Conservation (phyloP, 805 yeast genomes). For the Debaryomyces hansenii region DNA sequence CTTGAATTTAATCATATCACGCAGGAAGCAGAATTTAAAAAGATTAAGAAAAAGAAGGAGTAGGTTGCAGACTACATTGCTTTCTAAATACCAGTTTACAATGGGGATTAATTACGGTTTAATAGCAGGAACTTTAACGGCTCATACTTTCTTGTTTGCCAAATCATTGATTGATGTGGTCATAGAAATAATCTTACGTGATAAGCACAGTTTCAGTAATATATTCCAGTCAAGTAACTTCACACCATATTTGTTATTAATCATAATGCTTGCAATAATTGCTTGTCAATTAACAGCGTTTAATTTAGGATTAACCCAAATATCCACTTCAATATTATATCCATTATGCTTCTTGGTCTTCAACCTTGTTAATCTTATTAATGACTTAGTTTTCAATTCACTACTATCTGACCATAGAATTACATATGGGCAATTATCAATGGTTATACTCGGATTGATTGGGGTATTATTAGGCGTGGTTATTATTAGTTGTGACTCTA, state of each 20-base stretch:
- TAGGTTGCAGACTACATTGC: constrained; percentile 6
- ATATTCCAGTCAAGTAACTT: constrained; percentile 19
- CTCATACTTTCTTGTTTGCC: constrained; percentile 84
- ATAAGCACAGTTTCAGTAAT: constrained; percentile 19
- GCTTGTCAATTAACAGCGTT: constrained; percentile 70
- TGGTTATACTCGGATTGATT: constrained; percentile 46
- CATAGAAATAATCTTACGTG: constrained; percentile 40
- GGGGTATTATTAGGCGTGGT: constrained; percentile 69
- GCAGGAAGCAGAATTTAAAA: constrained; percentile 9
- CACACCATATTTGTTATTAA: constrained; percentile 45
- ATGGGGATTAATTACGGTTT: constrained; percentile 68
- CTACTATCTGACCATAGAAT: constrained; percentile 45
- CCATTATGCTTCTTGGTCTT: constrained; percentile 85
- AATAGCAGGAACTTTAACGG: constrained; percentile 75
- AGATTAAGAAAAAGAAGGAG: constrained; percentile 7
- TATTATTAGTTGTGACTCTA: constrained; percentile 45
- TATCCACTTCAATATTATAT: constrained; percentile 75
- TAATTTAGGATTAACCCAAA: constrained; percentile 67
- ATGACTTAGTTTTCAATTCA: constrained; percentile 58
- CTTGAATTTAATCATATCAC: constrained; percentile 19
- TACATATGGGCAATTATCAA: constrained; percentile 49
- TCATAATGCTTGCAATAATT: constrained; percentile 60
- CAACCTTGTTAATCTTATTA: constrained; percentile 59
- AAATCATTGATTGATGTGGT: constrained; percentile 76
- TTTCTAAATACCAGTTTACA: constrained; percentile 27